Base-by-base conservation (phyloP, 192 early-diverging fungal species). In the Obelidium mucronatum region DNA sequence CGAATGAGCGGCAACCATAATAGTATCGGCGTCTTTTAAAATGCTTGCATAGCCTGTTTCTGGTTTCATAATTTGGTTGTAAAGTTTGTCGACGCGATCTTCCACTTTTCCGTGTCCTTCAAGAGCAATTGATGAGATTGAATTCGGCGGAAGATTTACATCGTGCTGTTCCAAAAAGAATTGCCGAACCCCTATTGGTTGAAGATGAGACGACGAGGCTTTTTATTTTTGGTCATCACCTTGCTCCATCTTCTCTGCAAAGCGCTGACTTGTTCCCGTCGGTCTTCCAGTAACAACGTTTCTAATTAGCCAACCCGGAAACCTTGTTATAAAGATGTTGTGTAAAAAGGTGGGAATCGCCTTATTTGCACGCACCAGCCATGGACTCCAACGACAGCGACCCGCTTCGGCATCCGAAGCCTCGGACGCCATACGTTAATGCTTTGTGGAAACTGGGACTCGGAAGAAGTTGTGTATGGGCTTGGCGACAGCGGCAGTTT, bases 81-180 rank as follows among this genome's bases (percentile, higher is more conserved):
- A 92, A 30, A 97, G 82, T 36, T 92, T 78, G n/a, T 94, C 89
- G 0, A 97, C 94, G 34, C 97, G 88, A 30, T 93, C 89, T 71
- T 92, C 84, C n/a, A 98, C 93, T 59, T 91, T 95, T 17, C 97
- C 97, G 80, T 97, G 95, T 3, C 94, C 94, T 66, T 95, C 92
- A 30, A 98, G 81, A 37, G 96, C 93, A 64, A 98, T 95, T 22
- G 89, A 77, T 3, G 90, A 92, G 30, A 97, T 82, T 34, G 86
- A 80, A 59, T 78, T 63, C 2, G 61, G 44, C 4, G 62, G 68
- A 5, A 88, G 56, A 37, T 64, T 77, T 40, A 83, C 83, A 44
- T 77, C 76, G 51, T 83, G 76, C 24, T 73, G 37, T 30, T 79
- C 58, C 3, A 74, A 66, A 66, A 83, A 88, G 77, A 70, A 85